These are phyloP conservation scores for Nicotiana sylvestris DNA, from an alignment of 257 asterid species.

Conservation along the genomic window DNA sequence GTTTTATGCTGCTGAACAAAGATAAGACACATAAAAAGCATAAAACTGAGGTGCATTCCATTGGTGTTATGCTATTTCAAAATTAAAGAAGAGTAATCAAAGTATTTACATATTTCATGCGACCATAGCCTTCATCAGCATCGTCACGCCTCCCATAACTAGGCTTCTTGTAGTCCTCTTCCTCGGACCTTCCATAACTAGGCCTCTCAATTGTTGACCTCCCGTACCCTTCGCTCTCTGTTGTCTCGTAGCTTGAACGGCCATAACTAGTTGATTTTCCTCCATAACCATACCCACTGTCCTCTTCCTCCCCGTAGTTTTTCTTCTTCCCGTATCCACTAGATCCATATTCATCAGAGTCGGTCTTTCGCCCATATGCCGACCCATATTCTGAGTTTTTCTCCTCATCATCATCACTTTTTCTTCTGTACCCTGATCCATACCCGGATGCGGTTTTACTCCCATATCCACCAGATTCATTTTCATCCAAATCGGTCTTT, in stretches of 20 bases:
- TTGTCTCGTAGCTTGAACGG: constrained; percentile 5
- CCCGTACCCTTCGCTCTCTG: constrained; percentile 9
- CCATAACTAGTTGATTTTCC: constrained; percentile 12
- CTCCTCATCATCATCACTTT: not conserved
- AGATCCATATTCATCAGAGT: not conserved
- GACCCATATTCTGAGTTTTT: constrained; percentile 22
- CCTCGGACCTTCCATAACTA: constrained; percentile 28
- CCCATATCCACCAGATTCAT: not conserved
- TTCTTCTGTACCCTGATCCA: not conserved
- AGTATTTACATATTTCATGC: constrained; percentile 65
- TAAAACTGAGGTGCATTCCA: not conserved
- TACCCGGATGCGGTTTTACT: not conserved
- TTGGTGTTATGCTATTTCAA: not conserved
- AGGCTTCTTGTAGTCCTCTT: constrained; percentile 54
- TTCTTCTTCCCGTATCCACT: constrained; percentile 24
- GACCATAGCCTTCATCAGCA: constrained; percentile 47
- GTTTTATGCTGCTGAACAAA: not conserved
- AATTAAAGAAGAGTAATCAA: not conserved
- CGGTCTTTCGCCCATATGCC: not conserved
- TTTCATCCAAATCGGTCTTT: not conserved
- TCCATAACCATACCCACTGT: not conserved
- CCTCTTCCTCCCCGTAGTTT: constrained; percentile 28
- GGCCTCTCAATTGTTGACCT: constrained; percentile 10
- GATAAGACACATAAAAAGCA: not conserved
- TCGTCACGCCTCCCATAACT: constrained; percentile 44